phyloP scores from a whole-genome alignment of 2,329 filamentous ascomycete genomes.

The Penicillium sp. region DNA sequence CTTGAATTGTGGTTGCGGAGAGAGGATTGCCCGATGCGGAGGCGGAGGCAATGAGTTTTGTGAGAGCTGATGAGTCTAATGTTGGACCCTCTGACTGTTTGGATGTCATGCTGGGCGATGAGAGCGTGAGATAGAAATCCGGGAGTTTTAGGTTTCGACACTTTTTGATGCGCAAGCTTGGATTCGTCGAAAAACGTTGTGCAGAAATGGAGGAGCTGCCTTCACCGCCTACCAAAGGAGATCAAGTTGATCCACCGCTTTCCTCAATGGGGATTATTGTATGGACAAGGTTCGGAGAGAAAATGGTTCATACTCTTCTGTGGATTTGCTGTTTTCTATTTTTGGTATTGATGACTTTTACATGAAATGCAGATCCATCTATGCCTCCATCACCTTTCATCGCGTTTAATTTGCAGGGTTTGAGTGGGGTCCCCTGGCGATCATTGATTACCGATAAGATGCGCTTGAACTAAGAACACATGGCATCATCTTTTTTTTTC shows the following conservation, averaged over 20 bases:
- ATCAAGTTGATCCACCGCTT: conserved; percentile 9
- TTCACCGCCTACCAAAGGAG: conserved; percentile 11
- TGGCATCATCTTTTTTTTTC: conserved; percentile 33
- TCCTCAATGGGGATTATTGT: not conserved
- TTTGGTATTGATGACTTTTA: not conserved
- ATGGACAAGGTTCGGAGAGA: not conserved
- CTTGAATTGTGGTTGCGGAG: conserved; percentile 55
- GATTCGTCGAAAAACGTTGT: not conserved
- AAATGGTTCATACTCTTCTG: not conserved
- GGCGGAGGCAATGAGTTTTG: conserved; percentile 38
- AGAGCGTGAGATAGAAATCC: not conserved
- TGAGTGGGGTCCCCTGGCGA: conserved; percentile 18
- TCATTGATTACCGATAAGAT: conserved; percentile 20
- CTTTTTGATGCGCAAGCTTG: not conserved
- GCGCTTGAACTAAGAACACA: conserved; percentile 34
- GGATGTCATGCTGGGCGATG: conserved; percentile 14
- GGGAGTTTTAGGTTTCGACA: not conserved
- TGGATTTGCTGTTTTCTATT: not conserved
- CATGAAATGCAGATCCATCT: not conserved
- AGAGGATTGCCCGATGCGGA: conserved; percentile 25
- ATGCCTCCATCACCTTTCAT: not conserved
- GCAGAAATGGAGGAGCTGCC: conserved; percentile 2
- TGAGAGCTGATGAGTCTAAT: conserved; percentile 40
- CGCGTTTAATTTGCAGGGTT: conserved; percentile 15
- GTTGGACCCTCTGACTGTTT: conserved; percentile 5